phyloP scores from a whole-genome alignment of 2,329 filamentous ascomycete species.

The Drechslerella stenobrocha region DNA sequence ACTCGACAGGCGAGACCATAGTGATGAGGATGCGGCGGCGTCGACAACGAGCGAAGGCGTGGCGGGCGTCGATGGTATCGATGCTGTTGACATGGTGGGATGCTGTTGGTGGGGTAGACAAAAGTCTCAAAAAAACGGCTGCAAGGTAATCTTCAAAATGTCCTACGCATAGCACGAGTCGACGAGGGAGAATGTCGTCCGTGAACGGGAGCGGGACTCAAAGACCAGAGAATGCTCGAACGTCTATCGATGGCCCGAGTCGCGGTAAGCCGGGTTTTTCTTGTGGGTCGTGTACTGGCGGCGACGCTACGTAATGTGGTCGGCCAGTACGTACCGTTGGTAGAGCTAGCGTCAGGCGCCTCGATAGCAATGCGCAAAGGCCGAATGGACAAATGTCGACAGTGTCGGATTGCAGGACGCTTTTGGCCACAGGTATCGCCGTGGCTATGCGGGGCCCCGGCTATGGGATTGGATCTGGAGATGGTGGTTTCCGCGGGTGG shows the following conservation, averaged over 20 bases:
- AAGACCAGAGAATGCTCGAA: not conserved
- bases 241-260: not conserved
- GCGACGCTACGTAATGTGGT: slow-evolving; percentile 37
- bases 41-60: slow-evolving; percentile 59
- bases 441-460: not conserved
- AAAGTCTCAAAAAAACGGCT: not conserved
- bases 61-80: slow-evolving; percentile 44
- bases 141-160: not conserved
- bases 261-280: slow-evolving; percentile 3
- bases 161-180: not conserved
- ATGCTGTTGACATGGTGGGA: slow-evolving; percentile 21
- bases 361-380: not conserved
- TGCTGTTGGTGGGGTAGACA: slow-evolving; percentile 43
- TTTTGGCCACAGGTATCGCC: not conserved
- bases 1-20: slow-evolving; percentile 85
- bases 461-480: not conserved
- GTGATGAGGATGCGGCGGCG: slow-evolving; percentile 57
- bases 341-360: not conserved
- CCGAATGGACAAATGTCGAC: not conserved
- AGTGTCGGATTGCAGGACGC: not conserved
- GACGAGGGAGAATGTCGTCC: not conserved
- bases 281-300: slow-evolving; percentile 3
- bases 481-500: slow-evolving; percentile 1
- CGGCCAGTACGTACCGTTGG: not conserved
- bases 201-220: not conserved